phyloP scores from a whole-genome alignment of 2,329 filamentous ascomycete genomes.

The Fusarium torulosum region DNA sequence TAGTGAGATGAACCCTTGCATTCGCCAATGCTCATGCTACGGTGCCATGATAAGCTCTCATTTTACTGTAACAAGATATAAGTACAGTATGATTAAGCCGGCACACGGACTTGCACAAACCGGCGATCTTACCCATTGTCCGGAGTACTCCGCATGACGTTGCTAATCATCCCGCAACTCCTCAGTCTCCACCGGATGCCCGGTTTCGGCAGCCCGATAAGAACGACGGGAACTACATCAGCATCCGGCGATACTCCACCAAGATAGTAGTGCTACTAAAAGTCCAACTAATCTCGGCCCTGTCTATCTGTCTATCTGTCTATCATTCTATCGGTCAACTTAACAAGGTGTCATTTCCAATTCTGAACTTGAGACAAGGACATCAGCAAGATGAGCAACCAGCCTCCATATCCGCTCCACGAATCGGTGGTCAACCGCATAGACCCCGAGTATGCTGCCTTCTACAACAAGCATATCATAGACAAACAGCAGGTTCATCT shows the following conservation, averaged over 20 bases:
- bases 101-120: background rate
- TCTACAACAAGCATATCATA: constrained; percentile 27
- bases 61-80: background rate
- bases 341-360: rapidly evolving
- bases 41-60: background rate
- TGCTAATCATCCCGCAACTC: background rate
- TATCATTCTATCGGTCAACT: background rate
- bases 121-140: constrained; percentile 11
- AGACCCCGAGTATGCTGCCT: constrained; percentile 1
- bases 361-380: background rate
- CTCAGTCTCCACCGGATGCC: constrained; percentile 1
- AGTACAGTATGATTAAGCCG: background rate
- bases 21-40: background rate
- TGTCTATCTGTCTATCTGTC: background rate
- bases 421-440: constrained; percentile 1
- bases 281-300: background rate
- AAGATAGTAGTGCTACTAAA: background rate
- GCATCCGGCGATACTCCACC: background rate
- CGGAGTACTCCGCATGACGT: background rate
- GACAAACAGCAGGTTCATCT: constrained; percentile 28
- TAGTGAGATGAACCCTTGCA: background rate
- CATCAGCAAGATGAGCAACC: background rate
- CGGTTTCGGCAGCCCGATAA: background rate
- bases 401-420: constrained; percentile 16
- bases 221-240: constrained; percentile 7